Percentiles rank a stretch among this genome's conserved stretches.
phyloP scores from a whole-genome alignment of 331 rosid genomes.

The Dryas integrifolia region DNA sequence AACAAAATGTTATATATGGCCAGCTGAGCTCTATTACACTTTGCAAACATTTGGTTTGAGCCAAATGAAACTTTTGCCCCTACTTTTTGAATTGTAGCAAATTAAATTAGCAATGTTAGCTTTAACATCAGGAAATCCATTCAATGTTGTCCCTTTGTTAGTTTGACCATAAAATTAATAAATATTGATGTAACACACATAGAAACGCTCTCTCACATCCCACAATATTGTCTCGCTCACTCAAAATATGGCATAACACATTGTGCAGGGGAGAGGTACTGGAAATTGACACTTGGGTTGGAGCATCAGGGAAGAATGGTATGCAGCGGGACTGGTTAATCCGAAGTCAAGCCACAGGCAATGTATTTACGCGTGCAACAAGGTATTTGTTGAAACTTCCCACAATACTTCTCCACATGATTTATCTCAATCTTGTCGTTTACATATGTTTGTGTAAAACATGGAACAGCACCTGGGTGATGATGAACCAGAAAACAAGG shows the following conservation, averaged over 20 bases:
- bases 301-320: constrained; percentile 92
- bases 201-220: no score
- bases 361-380: constrained; percentile 66
- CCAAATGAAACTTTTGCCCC: no score
- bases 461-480: constrained; percentile 89
- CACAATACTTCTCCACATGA: neutral
- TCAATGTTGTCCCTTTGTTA: no score
- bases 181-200: no score
- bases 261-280: constrained; percentile 81
- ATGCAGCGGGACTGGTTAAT: constrained; percentile 88
- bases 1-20: no score
- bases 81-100: no score
- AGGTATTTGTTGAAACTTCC: constrained; percentile 45
- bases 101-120: no score
- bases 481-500: constrained; percentile 89
- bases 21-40: no score
- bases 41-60: no score
- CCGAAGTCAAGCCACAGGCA: constrained; percentile 78
- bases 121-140: no score
- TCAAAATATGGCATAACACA: neutral
- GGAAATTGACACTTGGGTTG: constrained; percentile 95
- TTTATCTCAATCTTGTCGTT: neutral
- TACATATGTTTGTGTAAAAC: constrained; percentile 19
- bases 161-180: no score
- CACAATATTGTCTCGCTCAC: no score